Evolutionary conservation across 2,329 filamentous ascomycete species (phyloP), one percentile per base, ranked within the genome.

Genomic region (Apiospora phragmitis): DNA sequence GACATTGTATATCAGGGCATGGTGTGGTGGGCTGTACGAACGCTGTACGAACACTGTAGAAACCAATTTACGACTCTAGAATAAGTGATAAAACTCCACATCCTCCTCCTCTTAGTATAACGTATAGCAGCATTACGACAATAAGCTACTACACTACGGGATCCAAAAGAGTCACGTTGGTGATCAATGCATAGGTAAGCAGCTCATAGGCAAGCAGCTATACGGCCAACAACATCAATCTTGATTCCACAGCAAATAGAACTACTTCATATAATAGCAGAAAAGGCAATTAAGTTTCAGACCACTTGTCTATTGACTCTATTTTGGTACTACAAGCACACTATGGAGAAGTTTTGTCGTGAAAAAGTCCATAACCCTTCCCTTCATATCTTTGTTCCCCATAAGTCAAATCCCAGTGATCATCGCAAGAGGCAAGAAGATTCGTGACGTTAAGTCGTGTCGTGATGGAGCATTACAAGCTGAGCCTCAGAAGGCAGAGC

Each of bases 301-400:
- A 70, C 49, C 68, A 70, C 62, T 70, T 67, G 74, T 76, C 75
- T 76, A 76, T 76, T 76, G 83, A 84, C 82, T 86, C 83, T 85
- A 85, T 81, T 82, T 83, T 80, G 80, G 76, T 82, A 80, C 79
- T 81, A 82, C 74, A 80, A 82, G 80, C 82, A 85, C 83, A 84
- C 80, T 76, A 81, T 81, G 32, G 81, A 83, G 80, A 81, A 81
- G 79, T 79, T 81, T 78, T 80, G 74, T 81, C 73, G 76, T 55
- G 75, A 78, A 71, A 78, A 80, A 82, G 77, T 78, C 81, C 79
- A 74, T 77, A 76, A 76, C 67, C 67, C 67, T 68, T 68, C 73
- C 76, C 69, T 74, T 81, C 78, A 80, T 83, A 81, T 83, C 83
- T 81, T 79, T 80, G 80, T 82, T 83, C 80, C 79, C 79, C 81